phyloP scores from a whole-genome alignment of 331 rosid species.

The Rhamnella rubrinervis region DNA sequence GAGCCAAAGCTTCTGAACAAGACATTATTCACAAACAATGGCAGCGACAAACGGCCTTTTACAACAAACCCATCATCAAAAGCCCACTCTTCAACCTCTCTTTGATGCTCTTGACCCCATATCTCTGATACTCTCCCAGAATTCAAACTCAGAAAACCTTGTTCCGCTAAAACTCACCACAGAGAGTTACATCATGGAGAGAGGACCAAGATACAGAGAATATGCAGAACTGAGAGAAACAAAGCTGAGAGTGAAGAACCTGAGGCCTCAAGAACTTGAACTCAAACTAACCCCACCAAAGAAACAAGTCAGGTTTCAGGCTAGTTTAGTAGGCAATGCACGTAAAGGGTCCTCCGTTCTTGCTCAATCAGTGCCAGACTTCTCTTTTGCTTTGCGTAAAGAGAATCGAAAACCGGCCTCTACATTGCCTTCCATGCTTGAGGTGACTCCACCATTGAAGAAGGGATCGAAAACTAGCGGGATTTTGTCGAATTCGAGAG shows the following conservation, averaged over 20 bases:
- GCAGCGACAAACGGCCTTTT: conserved; percentile 38
- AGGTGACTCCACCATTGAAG: conserved; percentile 71
- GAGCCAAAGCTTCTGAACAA: conserved; percentile 16
- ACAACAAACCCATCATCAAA: conserved; percentile 31
- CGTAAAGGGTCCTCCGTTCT: conserved; percentile 54
- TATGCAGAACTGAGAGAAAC: conserved; percentile 69
- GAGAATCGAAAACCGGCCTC: conserved; percentile 70
- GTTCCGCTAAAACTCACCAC: conserved; percentile 32
- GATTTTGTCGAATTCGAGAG: conserved; percentile 54
- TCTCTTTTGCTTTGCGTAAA: conserved; percentile 60
- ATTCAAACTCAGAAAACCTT: conserved; percentile 31
- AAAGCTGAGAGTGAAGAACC: conserved; percentile 45
- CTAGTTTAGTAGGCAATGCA: conserved; percentile 5
- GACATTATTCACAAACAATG: conserved; percentile 41
- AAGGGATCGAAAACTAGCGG: conserved; percentile 36
- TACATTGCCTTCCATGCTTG: conserved; percentile 42
- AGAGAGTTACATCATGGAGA: conserved; percentile 46
- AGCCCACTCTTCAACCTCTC: conserved; percentile 36
- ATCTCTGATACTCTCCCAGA: conserved; percentile 55
- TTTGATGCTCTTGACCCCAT: conserved; percentile 62
- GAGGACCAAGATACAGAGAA: conserved; percentile 89
- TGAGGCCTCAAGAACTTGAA: conserved; percentile 21
- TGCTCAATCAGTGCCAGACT: conserved; percentile 93
- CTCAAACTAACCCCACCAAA: conserved; percentile 55
- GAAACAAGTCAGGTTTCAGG: conserved; percentile 65